phyloP scores from a whole-genome alignment of 106 monocot genomes.

The Hemerocallis citrina region DNA sequence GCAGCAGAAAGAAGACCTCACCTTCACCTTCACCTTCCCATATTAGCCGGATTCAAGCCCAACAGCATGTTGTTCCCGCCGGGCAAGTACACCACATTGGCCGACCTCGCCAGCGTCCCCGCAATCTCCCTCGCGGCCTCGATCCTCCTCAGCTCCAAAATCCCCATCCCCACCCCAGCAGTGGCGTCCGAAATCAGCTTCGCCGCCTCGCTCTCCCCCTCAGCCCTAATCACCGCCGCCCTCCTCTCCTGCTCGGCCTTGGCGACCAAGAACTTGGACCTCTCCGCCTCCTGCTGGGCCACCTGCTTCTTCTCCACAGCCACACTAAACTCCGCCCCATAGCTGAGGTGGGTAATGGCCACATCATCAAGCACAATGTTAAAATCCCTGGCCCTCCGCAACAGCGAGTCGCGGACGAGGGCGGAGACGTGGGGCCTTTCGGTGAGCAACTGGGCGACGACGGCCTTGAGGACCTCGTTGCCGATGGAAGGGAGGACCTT shows the following conservation, averaged over 20 bases:
- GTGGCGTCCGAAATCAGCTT: constrained; percentile 60
- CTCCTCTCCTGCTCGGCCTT: constrained; percentile 62
- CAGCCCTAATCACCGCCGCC: constrained; percentile 55
- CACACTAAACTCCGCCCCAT: constrained; percentile 52
- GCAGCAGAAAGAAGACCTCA: too few species aligned
- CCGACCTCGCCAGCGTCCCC: constrained; percentile 37
- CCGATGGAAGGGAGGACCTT: constrained; percentile 91
- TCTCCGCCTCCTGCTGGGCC: constrained; percentile 85
- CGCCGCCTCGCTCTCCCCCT: constrained; percentile 60
- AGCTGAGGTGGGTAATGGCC: constrained; percentile 53
- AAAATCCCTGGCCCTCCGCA: constrained; percentile 44
- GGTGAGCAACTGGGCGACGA: constrained; percentile 70
- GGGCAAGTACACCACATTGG: constrained; percentile 50
- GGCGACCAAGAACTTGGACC: constrained; percentile 56
- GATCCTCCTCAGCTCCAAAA: constrained; percentile 69
- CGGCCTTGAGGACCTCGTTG: constrained; percentile 65
- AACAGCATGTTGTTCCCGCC: constrained; percentile 57
- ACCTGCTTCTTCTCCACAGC: constrained; percentile 88
- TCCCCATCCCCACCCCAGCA: constrained; percentile 33
- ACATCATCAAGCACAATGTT: constrained; percentile 68
- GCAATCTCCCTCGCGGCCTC: constrained; percentile 74
- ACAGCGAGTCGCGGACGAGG: constrained; percentile 42
- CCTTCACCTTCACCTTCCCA: constrained; percentile 2
- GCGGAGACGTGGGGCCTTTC: constrained; percentile 60
- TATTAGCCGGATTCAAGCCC: constrained; percentile 24